These are phyloP conservation scores for Botryotinia globosa DNA, from an alignment of 2,329 filamentous ascomycete species.

Conservation along the genomic window DNA sequence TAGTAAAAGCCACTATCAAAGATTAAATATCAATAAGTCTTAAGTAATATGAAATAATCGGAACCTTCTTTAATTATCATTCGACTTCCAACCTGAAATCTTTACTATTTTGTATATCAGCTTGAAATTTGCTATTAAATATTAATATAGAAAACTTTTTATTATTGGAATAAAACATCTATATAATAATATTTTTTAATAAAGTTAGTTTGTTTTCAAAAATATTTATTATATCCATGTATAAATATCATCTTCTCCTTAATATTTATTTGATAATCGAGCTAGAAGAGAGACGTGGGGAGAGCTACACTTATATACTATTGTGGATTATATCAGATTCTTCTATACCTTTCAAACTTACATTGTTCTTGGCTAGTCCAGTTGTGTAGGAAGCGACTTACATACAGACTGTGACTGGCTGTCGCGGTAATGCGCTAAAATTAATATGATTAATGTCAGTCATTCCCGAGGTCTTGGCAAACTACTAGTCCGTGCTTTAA, in stretches of 20 bases:
- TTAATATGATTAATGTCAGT: no score
- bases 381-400: not conserved
- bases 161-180: conserved; percentile 21
- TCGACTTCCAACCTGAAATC: conserved; percentile 21
- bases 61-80: conserved; percentile 29
- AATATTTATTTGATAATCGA: not conserved
- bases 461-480: no score
- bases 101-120: conserved; percentile 24
- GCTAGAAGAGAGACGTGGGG: not conserved
- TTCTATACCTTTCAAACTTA: not conserved
- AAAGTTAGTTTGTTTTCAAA: conserved; percentile 3
- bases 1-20: conserved; percentile 22
- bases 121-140: conserved; percentile 26
- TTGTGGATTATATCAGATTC: not conserved
- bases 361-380: not conserved
- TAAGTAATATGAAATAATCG: conserved; percentile 21
- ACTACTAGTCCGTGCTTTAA: no score
- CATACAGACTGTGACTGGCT: not conserved
- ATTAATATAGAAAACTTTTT: conserved; percentile 27
- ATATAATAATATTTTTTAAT: not conserved
- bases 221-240: not conserved
- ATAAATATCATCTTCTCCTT: conserved; percentile 3
- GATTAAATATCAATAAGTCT: conserved; percentile 22
- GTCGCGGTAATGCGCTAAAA: not conserved
- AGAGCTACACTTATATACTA: not conserved